A percentile compares a stretch with the other conserved stretches of the same genome.
Conservation (phyloP, 257 asterid genomes). For the Capsicum rhomboideum region DNA sequence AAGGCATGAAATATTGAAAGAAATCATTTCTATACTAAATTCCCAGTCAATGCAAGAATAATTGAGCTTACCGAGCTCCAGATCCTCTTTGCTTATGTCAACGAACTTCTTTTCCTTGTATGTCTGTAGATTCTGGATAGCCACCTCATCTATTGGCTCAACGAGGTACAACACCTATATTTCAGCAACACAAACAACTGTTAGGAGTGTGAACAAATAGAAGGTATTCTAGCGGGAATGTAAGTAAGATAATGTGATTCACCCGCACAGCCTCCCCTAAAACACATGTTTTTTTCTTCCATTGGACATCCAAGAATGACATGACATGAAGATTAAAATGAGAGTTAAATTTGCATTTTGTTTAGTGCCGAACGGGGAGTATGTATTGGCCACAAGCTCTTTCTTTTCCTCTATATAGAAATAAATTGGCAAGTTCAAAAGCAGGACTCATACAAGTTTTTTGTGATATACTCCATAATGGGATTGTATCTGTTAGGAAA, state of each 20-base stretch:
- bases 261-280: background rate
- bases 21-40: background rate
- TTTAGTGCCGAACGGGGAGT: background rate
- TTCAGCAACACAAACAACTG: background rate
- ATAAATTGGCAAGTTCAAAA: background rate
- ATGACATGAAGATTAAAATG: background rate
- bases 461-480: background rate
- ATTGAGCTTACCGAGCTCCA: conserved; percentile 69
- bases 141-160: conserved; percentile 96
- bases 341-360: background rate
- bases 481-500: background rate
- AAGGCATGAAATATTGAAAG: background rate
- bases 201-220: background rate
- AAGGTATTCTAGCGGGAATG: background rate
- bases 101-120: conserved; percentile 95
- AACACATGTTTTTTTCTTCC: background rate
- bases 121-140: conserved; percentile 88
- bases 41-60: background rate
- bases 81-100: conserved; percentile 98
- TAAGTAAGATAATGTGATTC: background rate
- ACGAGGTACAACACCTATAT: conserved; percentile 74
- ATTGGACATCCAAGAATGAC: background rate
- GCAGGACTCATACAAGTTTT: background rate
- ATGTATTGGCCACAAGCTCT: background rate
- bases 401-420: background rate